A percentile compares a stretch with the other conserved stretches of the same genome.
Evolutionary conservation across 192 early-diverging fungal species (phyloP).

Genomic region (Mortierella hygrophila): DNA sequence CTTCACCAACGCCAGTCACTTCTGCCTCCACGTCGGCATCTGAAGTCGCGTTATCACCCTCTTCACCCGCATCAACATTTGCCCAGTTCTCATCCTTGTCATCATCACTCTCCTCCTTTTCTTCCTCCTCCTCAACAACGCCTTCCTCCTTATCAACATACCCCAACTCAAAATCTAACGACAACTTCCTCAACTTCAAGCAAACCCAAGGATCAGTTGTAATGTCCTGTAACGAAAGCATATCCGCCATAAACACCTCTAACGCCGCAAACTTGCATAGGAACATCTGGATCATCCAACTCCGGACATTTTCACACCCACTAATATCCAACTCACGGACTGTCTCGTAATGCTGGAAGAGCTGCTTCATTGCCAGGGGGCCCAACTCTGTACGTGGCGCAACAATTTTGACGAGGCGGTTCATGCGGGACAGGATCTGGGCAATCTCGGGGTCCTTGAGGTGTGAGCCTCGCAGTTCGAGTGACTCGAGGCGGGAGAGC

Average conservation of each 20-base stretch:
- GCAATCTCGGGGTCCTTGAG: background rate
- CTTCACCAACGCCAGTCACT: background rate
- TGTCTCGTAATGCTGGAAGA: background rate
- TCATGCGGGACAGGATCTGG: background rate
- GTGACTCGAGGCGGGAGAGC: background rate
- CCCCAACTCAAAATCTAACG: slow-evolving; percentile 4
- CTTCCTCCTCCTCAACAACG: background rate
- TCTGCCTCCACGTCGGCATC: background rate
- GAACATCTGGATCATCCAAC: slow-evolving; percentile 3
- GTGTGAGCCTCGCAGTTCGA: background rate
- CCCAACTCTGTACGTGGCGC: background rate
- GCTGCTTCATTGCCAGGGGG: background rate
- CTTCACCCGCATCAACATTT: background rate
- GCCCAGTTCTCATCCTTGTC: background rate
- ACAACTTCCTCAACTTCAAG: background rate
- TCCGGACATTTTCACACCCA: background rate
- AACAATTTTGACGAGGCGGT: background rate
- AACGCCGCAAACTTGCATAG: background rate
- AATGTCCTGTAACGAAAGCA: background rate
- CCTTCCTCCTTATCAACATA: slow-evolving; percentile 8
- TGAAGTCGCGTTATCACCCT: background rate
- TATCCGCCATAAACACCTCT: slow-evolving; percentile 8
- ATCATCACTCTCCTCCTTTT: background rate
- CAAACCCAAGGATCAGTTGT: background rate
- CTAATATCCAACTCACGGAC: background rate